Base-by-base conservation (phyloP, 2,329 filamentous ascomycete species). In the Fusarium torreyae region DNA sequence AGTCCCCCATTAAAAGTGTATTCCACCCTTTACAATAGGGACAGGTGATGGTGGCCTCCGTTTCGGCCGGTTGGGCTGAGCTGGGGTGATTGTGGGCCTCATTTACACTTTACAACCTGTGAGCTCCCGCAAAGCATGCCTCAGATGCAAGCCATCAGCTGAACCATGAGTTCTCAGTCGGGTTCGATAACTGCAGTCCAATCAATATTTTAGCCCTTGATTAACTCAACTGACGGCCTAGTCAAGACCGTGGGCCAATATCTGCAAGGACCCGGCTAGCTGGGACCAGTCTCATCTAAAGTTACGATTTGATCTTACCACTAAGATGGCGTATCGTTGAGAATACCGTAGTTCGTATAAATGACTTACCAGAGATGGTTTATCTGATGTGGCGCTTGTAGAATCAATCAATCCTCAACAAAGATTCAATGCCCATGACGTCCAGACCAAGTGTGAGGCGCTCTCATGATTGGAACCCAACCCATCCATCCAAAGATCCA, bases 401-500 rank as follows among this genome's bases (percentile, higher is more conserved):
- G 14, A 20, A 52, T 36, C 28, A 24, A 13, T 39, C 22, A 22
- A 11, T 38, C 20, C 45, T 44, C 28, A n/a, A 33, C 28, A 38
- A n/a, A 20, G 22, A 18, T 45, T 8, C 26, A 50, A 15, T 69
- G 51, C 45, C 49, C 28, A 55, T 58, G 57, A 51, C 20, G 22
- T 42, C 22, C 52, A 28, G 18, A 33, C 31, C 45, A 45, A 18
- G 20, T 42, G 39, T 45, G 65, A 59, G 60, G 56, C 60, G 40
- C 28, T 70, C 54, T 50, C 59, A 49, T 59, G 31, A 51, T 69
- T 68, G 59, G 59, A 57, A 62, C 56, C 72, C 63, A 72, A 73
- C 44, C 26, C 28, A 49, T 53, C 33, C 39, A 52, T 24, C 64
- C 55, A 49, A 50, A 33, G 34, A 20, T 42, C 42, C n/a, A 26